A percentile compares a stretch with the other conserved stretches of the same genome.
Evolutionary conservation across 164 flowering plant genomes (phyloP).

Genomic region (Echeveria elegans): DNA sequence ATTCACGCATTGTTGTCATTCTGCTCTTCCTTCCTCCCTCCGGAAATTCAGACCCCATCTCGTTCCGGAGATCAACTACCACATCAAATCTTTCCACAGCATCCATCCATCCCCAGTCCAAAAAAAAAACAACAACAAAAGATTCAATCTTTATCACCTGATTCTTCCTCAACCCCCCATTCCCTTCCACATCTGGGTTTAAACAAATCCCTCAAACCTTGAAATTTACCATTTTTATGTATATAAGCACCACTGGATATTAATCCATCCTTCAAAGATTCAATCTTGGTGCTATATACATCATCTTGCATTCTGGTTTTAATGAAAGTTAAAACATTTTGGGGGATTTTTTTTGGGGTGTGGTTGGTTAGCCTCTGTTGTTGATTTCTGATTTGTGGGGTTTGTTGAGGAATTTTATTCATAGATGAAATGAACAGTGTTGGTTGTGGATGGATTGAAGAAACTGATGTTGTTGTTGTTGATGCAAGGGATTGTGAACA

Average conservation of each 20-base stretch:
- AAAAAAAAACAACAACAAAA: too few species aligned
- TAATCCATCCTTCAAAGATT: too few species aligned
- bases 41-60: background rate
- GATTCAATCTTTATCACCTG: background rate
- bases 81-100: background rate
- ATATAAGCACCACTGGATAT: too few species aligned
- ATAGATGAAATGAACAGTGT: slow-evolving; percentile 6
- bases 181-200: background rate
- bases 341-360: background rate
- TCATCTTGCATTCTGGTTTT: background rate
- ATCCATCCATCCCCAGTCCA: background rate
- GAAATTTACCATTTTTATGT: too few species aligned
- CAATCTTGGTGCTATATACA: background rate
- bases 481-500: slow-evolving; percentile 1
- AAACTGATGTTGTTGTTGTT: background rate
- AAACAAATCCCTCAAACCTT: background rate
- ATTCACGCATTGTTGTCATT: background rate
- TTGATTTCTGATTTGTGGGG: background rate
- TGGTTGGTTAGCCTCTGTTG: background rate
- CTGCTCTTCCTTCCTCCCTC: slow-evolving; percentile 5
- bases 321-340: too few species aligned
- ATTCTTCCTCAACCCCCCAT: background rate
- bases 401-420: background rate
- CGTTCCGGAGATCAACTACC: slow-evolving; percentile 1
- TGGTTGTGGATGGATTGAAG: slow-evolving; percentile 4